Evolutionary conservation across 1,284 basidiomycete genomes (phyloP).

Genomic region (Apiotrichum domesticum): DNA sequence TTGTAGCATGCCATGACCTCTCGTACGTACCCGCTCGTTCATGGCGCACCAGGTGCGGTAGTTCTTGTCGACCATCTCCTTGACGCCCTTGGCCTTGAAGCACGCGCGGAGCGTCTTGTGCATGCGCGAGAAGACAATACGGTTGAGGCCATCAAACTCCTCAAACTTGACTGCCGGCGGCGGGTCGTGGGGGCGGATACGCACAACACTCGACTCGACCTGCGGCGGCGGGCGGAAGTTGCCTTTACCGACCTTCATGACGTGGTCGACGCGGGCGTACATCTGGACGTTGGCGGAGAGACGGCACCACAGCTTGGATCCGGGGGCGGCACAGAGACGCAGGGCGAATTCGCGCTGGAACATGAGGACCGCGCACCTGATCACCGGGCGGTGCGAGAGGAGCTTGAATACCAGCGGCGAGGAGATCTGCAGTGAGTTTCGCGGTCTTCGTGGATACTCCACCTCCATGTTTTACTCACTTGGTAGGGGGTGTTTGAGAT

Average conservation of each 20-base stretch:
- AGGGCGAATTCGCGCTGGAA: conserved; percentile 98
- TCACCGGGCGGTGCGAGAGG: conserved; percentile 89
- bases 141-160: conserved; percentile 91
- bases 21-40: conserved; percentile 59
- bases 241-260: conserved; percentile 93
- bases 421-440: conserved; percentile 59
- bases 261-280: conserved; percentile 88
- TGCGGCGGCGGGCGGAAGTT: conserved; percentile 95
- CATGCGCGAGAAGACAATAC: conserved; percentile 80
- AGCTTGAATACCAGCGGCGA: conserved; percentile 96
- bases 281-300: conserved; percentile 95
- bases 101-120: conserved; percentile 88
- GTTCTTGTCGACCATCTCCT: conserved; percentile 90
- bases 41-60: conserved; percentile 90
- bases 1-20: background rate
- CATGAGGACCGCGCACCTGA: conserved; percentile 95
- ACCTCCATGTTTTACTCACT: conserved; percentile 34
- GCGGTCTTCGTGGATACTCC: background rate
- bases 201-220: conserved; percentile 88
- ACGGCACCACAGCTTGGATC: conserved; percentile 84
- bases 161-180: conserved; percentile 94
- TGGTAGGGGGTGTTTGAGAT: conserved; percentile 99
- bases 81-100: conserved; percentile 85
- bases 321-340: conserved; percentile 81
- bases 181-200: conserved; percentile 86